phyloP scores from a whole-genome alignment of 306 rosid species.

The Sechiopsis laciniata region DNA sequence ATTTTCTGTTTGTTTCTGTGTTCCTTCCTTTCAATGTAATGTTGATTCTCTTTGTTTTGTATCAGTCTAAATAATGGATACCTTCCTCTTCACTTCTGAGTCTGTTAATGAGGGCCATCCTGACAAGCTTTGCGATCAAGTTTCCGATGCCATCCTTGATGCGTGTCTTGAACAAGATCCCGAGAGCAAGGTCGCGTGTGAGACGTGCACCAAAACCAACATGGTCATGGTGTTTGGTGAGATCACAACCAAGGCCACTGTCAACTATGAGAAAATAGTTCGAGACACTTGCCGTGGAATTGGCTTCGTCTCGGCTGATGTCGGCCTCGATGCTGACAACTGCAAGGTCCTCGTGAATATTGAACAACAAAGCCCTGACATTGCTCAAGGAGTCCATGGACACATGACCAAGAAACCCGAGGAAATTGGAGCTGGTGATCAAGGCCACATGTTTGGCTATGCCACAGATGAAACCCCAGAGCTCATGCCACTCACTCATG shows the following conservation, averaged over 20 bases:
- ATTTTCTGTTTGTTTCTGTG: not conserved
- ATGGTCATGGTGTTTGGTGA: constrained; percentile 69
- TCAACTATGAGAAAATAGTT: constrained; percentile 27
- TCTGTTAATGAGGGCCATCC: constrained; percentile 31
- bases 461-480: constrained; percentile 99
- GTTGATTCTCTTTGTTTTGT: not conserved
- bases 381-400: constrained; percentile 99
- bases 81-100: constrained; percentile 30
- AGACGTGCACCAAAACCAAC: constrained; percentile 82
- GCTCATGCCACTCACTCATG: constrained; percentile 87
- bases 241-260: constrained; percentile 28
- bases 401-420: constrained; percentile 98
- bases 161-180: constrained; percentile 27
- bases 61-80: constrained; percentile 18
- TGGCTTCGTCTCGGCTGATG: constrained; percentile 87
- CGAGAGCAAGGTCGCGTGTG: constrained; percentile 56
- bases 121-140: constrained; percentile 28
- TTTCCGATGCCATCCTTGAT: constrained; percentile 28
- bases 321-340: constrained; percentile 96
- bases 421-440: constrained; percentile 99
- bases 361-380: constrained; percentile 99
- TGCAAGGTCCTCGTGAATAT: constrained; percentile 99
- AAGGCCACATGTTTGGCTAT: constrained; percentile 99
- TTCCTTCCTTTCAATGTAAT: not conserved
- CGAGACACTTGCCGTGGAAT: constrained; percentile 31